Evolutionary conservation across 345 rosid genomes (phyloP).

Genomic region (Barbarea vulgaris): DNA sequence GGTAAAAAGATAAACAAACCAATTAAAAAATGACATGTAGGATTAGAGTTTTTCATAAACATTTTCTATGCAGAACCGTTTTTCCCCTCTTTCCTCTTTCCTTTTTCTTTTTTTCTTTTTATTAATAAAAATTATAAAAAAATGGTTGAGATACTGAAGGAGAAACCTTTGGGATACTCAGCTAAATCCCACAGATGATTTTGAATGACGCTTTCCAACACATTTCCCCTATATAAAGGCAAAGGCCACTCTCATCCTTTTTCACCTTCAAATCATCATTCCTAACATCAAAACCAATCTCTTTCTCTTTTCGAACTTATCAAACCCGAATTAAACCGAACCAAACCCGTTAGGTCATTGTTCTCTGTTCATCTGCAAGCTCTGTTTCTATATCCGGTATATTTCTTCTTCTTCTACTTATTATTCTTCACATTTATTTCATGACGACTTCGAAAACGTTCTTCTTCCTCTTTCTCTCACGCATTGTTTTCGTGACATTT

Average conservation of each 20-base stretch:
- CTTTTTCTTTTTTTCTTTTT: no score
- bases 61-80: no score
- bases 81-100: no score
- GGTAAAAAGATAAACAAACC: no score
- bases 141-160: no score
- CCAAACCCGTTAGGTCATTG: not conserved
- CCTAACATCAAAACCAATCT: constrained; percentile 14
- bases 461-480: constrained; percentile 24
- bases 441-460: constrained; percentile 36
- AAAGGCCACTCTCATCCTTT: constrained; percentile 3
- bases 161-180: no score
- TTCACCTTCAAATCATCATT: constrained; percentile 18
- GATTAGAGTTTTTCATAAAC: no score
- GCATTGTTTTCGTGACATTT: constrained; percentile 40
- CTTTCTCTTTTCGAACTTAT: not conserved
- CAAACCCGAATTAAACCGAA: constrained; percentile 27
- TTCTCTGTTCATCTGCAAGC: not conserved
- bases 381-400: constrained; percentile 38
- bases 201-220: constrained; percentile 7
- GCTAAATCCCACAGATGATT: constrained; percentile 16
- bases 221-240: constrained; percentile 35
- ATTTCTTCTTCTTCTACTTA: not conserved
- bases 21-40: no score
- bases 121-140: no score
- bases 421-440: constrained; percentile 32